Base-by-base conservation (phyloP, 371 early-diverging fungal species). In the Circinella umbellata region DNA sequence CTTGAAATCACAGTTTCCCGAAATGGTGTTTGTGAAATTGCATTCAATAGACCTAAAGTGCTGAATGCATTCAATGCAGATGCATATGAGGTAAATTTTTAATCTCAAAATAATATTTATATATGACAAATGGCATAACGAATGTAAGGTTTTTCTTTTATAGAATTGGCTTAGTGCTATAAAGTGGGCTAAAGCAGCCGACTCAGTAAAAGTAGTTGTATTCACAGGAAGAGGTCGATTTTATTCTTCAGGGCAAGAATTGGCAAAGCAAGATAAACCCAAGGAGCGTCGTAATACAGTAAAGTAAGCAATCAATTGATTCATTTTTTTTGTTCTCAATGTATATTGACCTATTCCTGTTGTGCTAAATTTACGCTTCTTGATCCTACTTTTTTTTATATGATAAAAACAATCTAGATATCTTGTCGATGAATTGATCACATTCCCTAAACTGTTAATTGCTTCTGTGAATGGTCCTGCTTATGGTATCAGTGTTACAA, bases 401-500 rank as follows among this genome's bases (percentile, higher is more conserved):
- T 27, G 27, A 27, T 27, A 27, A 27, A 27, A 27, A 1, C 2
- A 27, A 27, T 27, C 27, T 48, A 87, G 89, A 65, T 74, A 81
- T 1, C 76, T 91, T 64, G 78, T 89, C n/a, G 71, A 72, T 48
- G 78, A 83, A 42, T 38, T 93, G 74, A 89, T 93, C 39, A 76
- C 84, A 38, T 92, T 89, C 61, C 93, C 92, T 34, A 89, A 91
- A 68, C 73, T 92, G 18, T 75, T 93, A 15, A 88, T 93, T 72
- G 92, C 86, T n/a, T 92, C 87, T 36, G 86, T 91, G 60, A 91
- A 92, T 72, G 92, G 89, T 88, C 86, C 86, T 60, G 89, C 89
- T 1, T 84, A 91, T 66, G 92, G 92, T 49, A 90, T 90, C 73
- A 92, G 85, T 51, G 86, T 83, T 49, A 92, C 93, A 1, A 83